A percentile compares a stretch with the other conserved stretches of the same genome.
These are phyloP conservation scores for Paecilomyces sp. DNA, from an alignment of 2,329 filamentous ascomycete genomes.

Conservation along the genomic window DNA sequence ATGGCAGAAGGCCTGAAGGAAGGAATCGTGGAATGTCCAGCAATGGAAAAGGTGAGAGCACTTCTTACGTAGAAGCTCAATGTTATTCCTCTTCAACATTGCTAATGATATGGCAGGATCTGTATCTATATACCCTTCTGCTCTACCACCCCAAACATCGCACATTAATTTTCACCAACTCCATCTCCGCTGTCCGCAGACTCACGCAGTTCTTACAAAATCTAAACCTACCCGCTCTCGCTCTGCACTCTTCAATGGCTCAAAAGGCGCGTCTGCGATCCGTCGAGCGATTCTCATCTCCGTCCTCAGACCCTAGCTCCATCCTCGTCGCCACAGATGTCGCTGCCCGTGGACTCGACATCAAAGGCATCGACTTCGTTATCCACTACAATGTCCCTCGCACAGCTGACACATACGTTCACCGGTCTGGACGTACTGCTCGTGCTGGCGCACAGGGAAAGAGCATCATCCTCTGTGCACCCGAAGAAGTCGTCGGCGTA, in stretches of 20 bases:
- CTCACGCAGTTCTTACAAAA: conserved; percentile 78
- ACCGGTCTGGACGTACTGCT: conserved; percentile 89
- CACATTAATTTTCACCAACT: conserved; percentile 90
- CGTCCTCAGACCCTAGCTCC: conserved; percentile 46
- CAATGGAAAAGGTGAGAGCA: conserved; percentile 72
- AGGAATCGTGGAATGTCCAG: conserved; percentile 83
- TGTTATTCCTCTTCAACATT: background rate
- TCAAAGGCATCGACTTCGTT: conserved; percentile 79
- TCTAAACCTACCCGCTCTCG: conserved; percentile 66
- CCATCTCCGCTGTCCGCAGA: conserved; percentile 83
- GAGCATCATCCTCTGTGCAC: conserved; percentile 81
- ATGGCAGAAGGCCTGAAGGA: conserved; percentile 84
- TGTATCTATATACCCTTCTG: conserved; percentile 84
- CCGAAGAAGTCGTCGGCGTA: conserved; percentile 83
- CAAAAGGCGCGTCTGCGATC: conserved; percentile 94
- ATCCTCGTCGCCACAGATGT: conserved; percentile 91
- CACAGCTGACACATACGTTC: conserved; percentile 87
- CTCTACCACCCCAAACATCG: conserved; percentile 74
- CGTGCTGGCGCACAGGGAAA: conserved; percentile 70
- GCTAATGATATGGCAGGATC: conserved; percentile 49
- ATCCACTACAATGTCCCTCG: conserved; percentile 94
- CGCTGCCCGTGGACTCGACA: conserved; percentile 87
- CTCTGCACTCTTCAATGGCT: conserved; percentile 87
- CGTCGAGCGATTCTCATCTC: conserved; percentile 75
- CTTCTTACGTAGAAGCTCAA: background rate